Base-by-base conservation (phyloP, 805 yeast genomes). In the Teunomyces aglyptinius region DNA sequence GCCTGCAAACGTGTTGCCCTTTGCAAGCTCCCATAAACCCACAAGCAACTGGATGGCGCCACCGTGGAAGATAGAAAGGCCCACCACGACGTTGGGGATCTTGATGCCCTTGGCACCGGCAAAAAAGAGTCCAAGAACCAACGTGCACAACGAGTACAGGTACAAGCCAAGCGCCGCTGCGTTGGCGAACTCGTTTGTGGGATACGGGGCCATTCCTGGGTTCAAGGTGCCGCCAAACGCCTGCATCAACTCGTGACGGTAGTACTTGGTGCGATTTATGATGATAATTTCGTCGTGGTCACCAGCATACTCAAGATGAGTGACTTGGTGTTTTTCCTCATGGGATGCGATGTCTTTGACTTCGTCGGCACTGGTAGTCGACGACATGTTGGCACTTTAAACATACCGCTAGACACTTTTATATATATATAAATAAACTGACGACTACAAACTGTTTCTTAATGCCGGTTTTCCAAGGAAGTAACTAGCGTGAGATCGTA, bases 181-280 rank as follows among this genome's bases (percentile, higher is more conserved):
- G 53, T 76, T 76, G 12, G 69, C 78, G 50, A 67, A 73, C 48
- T 68, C 74, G 56, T 81, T 75, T 42, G 64, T 58, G 5, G 83
- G 74, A 47, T 70, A 63, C 16, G 72, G 66, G 49, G 80, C 76
- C 48, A 66, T 57, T 43, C 81, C 75, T 4, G 79, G 70, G 42
- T 73, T 72, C 47, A 76, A 64, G 7, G 70, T 70, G 56, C 86
- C 87, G 12, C 85, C 87, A 57, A 83, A 82, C 2, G 88, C 89
- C 28, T 70, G 70, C 52, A 80, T 62, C 51, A 85, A 75, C 46
- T 85, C 90, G 24, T 71, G 71, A 45, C 78, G 73, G 46, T 71
- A 69, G 61, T 80, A 77, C 20, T 67, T 63, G 33, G 61, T 56
- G 43, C 69, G 67, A 44, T 75, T 76, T 36, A 77, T 67, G 47